phyloP scores from a whole-genome alignment of 441 rosid species.

The Arabidopsis lyrata region DNA sequence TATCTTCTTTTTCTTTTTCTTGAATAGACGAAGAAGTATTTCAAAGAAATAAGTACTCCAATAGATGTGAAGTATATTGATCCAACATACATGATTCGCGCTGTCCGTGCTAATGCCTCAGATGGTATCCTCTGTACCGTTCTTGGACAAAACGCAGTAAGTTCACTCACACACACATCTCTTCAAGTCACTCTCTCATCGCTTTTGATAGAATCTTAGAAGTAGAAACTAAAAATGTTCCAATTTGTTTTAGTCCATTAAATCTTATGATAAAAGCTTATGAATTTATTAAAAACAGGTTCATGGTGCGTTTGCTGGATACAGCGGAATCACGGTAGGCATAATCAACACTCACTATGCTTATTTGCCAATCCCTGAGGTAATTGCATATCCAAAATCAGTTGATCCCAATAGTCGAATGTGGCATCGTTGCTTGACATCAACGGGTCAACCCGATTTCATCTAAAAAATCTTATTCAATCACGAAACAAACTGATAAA shows the following conservation, averaged over 20 bases:
- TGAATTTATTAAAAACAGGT: conserved; percentile 58
- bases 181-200: background rate
- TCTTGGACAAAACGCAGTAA: conserved; percentile 98
- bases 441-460: conserved; percentile 98
- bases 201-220: background rate
- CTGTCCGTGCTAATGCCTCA: conserved; percentile 96
- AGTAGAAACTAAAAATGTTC: background rate
- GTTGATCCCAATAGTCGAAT: conserved; percentile 96
- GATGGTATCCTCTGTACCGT: conserved; percentile 96
- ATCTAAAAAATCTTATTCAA: conserved; percentile 44
- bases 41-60: conserved; percentile 71
- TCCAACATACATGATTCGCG: conserved; percentile 99
- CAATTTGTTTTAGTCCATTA: background rate
- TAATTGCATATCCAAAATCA: conserved; percentile 78
- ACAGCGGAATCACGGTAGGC: conserved; percentile 93
- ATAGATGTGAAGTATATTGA: conserved; percentile 94
- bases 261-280: too few relatives aligned
- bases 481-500: conserved; percentile 18
- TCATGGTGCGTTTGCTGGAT: conserved; percentile 97
- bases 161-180: conserved; percentile 33
- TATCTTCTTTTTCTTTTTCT: background rate
- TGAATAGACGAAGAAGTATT: conserved; percentile 74
- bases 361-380: conserved; percentile 93
- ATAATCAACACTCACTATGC: conserved; percentile 96
- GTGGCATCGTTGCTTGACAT: conserved; percentile 99